Evolutionary conservation across 1,284 basidiomycete species (phyloP).

Genomic region (Tilletia setariae): DNA sequence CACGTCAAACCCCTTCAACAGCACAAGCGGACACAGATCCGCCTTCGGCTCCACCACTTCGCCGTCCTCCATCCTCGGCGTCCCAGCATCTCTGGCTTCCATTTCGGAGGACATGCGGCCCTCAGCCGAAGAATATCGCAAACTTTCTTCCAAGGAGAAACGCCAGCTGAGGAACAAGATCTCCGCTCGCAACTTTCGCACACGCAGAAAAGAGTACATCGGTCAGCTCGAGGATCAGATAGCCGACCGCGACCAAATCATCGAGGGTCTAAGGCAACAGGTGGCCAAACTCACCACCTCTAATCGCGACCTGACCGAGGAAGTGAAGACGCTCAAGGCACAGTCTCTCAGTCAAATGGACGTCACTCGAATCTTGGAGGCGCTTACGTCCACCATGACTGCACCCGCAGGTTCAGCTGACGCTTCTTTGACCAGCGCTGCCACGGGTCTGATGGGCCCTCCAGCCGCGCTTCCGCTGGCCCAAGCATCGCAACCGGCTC

Average conservation of each 20-base stretch:
- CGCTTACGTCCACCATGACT: slow-evolving; percentile 71
- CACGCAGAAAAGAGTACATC: slow-evolving; percentile 92
- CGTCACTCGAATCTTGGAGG: slow-evolving; percentile 58
- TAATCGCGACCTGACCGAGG: slow-evolving; percentile 69
- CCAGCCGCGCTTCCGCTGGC: background rate
- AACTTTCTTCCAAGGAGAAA: slow-evolving; percentile 92
- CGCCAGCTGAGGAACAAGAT: slow-evolving; percentile 95
- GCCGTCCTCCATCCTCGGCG: background rate
- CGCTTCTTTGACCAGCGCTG: background rate
- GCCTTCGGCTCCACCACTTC: background rate
- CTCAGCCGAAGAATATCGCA: slow-evolving; percentile 87
- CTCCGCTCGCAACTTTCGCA: slow-evolving; percentile 87
- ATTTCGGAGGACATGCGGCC: slow-evolving; percentile 58
- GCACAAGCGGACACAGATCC: background rate
- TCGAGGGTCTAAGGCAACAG: slow-evolving; percentile 81
- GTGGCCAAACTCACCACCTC: slow-evolving; percentile 74
- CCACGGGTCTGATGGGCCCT: background rate
- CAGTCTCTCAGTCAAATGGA: slow-evolving; percentile 60
- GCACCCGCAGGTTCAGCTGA: background rate
- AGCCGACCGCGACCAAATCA: slow-evolving; percentile 82
- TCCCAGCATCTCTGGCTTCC: slow-evolving; percentile 15
- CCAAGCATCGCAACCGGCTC: background rate
- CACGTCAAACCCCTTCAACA: background rate
- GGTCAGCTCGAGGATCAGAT: slow-evolving; percentile 88
- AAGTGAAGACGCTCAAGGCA: slow-evolving; percentile 59